A percentile compares a stretch with the other conserved stretches of the same genome.
phyloP scores from a whole-genome alignment of 1,284 basidiomycete genomes.

The Retiboletus flavoniger region DNA sequence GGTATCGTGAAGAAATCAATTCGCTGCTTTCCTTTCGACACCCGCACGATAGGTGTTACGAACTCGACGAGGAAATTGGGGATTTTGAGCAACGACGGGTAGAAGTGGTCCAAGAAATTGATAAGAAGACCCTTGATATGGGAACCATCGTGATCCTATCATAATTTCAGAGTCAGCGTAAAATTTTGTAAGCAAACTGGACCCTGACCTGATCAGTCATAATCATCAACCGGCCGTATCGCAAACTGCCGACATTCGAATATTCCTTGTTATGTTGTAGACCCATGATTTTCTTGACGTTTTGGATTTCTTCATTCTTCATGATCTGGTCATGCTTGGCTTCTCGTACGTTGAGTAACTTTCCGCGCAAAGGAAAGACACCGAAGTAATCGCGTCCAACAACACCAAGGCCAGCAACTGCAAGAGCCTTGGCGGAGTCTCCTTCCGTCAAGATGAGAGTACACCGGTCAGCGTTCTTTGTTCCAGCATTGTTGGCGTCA shows the following conservation, averaged over 20 bases:
- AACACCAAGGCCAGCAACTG: conserved; percentile 91
- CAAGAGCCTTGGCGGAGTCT: conserved; percentile 97
- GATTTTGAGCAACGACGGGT: conserved; percentile 90
- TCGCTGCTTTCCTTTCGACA: conserved; percentile 80
- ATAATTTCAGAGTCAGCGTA: conserved; percentile 12
- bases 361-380: conserved; percentile 97
- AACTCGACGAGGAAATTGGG: conserved; percentile 97
- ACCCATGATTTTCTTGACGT: conserved; percentile 98
- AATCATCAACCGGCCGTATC: conserved; percentile 97
- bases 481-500: conserved; percentile 98
- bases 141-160: conserved; percentile 97
- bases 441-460: conserved; percentile 99
- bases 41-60: conserved; percentile 97
- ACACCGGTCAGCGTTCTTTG: conserved; percentile 77
- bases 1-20: conserved; percentile 97
- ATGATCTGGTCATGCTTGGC: conserved; percentile 94
- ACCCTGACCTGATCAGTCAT: conserved; percentile 94
- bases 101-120: conserved; percentile 98
- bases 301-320: conserved; percentile 97
- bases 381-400: conserved; percentile 97
- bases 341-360: conserved; percentile 96
- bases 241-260: conserved; percentile 64
- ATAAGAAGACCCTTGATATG: conserved; percentile 99
- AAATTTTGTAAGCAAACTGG: conserved; percentile 12
- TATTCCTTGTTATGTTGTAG: conserved; percentile 95